A percentile compares a stretch with the other conserved stretches of the same genome.
Conservation (phyloP, 257 asterid genomes). For the Ligustrum vulgare region DNA sequence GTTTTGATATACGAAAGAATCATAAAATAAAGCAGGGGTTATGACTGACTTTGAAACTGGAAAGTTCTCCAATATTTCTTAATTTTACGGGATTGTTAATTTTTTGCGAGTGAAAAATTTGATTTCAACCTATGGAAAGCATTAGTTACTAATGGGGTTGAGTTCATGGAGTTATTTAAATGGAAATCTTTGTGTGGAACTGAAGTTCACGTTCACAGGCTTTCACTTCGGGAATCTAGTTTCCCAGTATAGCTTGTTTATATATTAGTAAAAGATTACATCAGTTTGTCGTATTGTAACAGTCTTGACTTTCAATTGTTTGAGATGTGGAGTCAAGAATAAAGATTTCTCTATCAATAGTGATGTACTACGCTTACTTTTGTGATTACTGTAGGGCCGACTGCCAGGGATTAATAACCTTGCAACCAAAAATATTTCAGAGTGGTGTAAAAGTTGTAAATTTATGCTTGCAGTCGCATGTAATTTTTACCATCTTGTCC, state of each 20-base stretch:
- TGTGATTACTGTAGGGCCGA: background rate
- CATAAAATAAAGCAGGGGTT: background rate
- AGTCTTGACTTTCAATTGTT: background rate
- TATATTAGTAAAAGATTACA: background rate
- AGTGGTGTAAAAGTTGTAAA: background rate
- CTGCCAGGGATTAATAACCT: background rate
- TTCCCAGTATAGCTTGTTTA: background rate
- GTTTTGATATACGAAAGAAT: background rate
- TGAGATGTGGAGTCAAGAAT: background rate
- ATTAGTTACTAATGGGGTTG: background rate
- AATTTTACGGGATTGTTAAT: background rate
- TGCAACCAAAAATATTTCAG: background rate
- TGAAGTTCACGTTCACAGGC: background rate
- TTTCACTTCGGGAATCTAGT: constrained; percentile 6
- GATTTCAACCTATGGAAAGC: constrained; percentile 2
- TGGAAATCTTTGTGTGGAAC: background rate
- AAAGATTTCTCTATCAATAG: background rate
- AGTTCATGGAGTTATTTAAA: constrained; percentile 1
- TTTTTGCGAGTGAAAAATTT: background rate
- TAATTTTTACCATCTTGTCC: background rate
- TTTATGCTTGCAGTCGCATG: background rate
- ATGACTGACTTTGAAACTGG: background rate
- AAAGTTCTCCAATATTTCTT: background rate
- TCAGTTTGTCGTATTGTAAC: background rate
- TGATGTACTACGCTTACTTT: background rate